Percentiles rank a stretch among this genome's conserved stretches.
Evolutionary conservation across 2,329 filamentous ascomycete genomes (phyloP).

Genomic region (Pseudogymnoascus sp.): DNA sequence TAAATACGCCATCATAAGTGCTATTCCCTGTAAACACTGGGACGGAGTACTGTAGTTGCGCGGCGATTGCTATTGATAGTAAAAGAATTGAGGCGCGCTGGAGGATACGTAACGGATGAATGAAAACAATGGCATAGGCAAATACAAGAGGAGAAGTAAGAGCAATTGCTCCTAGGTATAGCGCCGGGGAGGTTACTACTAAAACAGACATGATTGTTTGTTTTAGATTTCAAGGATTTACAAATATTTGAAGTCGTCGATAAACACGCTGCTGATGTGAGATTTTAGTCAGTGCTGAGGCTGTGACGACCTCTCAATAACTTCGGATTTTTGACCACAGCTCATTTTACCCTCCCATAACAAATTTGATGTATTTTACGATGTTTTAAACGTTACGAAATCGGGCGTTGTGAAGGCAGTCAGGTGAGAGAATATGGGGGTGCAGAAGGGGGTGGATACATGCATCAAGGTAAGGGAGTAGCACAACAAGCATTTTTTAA

Average conservation of each 20-base stretch:
- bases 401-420: not conserved
- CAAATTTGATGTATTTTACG: not conserved
- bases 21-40: constrained; percentile 2
- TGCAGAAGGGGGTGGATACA: not conserved
- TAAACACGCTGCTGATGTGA: not conserved
- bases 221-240: not conserved
- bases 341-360: not conserved
- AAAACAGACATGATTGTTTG: not conserved
- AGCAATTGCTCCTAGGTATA: not conserved
- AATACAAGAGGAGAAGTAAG: not conserved
- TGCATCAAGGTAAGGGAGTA: not conserved
- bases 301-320: not conserved
- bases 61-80: not conserved
- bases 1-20: constrained; percentile 1
- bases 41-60: not conserved
- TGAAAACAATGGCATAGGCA: not conserved
- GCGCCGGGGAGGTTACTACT: not conserved
- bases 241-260: not conserved
- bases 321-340: not conserved
- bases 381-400: not conserved
- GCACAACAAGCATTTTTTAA: not conserved
- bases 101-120: not conserved
- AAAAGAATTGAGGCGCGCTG: not conserved
- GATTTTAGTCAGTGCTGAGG: not conserved
- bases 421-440: not conserved